These are phyloP conservation scores for Odontarrhena argentea DNA, from an alignment of 345 rosid genomes.

Conservation along the genomic window DNA sequence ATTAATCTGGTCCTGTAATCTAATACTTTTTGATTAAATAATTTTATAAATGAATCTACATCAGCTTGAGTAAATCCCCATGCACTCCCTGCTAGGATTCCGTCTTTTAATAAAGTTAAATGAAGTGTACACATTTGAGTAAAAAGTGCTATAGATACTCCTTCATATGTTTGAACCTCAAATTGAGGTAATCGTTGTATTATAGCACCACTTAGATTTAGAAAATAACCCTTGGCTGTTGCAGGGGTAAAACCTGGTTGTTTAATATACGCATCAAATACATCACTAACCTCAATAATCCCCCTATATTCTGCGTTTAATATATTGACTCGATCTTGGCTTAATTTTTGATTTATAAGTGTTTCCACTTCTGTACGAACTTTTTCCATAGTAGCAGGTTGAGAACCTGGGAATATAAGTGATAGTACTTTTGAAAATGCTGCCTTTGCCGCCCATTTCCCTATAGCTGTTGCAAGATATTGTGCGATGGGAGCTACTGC, in stretches of 20 bases:
- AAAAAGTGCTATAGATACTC: not conserved
- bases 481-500: not conserved
- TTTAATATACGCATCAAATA: not conserved
- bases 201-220: not conserved
- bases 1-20: not conserved
- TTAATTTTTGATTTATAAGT: not conserved
- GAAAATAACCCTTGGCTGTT: not conserved
- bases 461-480: not conserved
- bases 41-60: not conserved
- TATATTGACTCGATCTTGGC: not conserved
- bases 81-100: not conserved
- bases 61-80: not conserved
- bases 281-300: not conserved
- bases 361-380: not conserved
- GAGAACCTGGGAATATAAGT: not conserved
- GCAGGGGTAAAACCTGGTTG: not conserved
- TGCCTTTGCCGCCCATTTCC: not conserved
- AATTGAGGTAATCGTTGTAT: not conserved
- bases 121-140: not conserved
- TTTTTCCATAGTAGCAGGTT: not conserved
- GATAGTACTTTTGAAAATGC: not conserved
- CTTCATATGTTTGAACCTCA: not conserved
- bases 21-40: not conserved
- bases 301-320: not conserved
- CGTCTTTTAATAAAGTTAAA: not conserved